Evolutionary conservation across 257 asterid species (phyloP), one percentile per base, ranked within the genome.

Genomic region (Nemophila menziesii): DNA sequence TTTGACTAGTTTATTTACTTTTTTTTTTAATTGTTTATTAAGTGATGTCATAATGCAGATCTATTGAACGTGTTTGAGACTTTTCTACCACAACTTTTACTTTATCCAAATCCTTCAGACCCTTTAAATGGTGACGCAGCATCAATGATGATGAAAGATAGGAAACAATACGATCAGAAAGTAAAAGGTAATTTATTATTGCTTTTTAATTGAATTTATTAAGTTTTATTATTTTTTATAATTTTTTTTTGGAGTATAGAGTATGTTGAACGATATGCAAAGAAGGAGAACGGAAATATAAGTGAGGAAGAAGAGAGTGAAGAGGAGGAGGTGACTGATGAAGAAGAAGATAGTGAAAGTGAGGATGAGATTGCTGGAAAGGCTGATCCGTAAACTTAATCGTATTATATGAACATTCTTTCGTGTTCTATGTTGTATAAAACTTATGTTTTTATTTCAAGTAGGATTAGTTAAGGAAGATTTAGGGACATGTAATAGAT

Each of bases 61-160:
- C 76, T 87, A 53, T 58, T 80, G 64, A 87, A 87, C 43, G 90
- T 83, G 58, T 87, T 87, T 27, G 95, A 87, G 68, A 92, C 83
- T 52, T 87, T 87, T 59, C 97, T 87, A 16, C 97, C 95, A 8
- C 97, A 87, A 64, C 97, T 87, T 60, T 55, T 87, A 49, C 93
- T 87, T 36, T 87, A 87, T 50, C 97, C 95, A 0, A 83, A 87
- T 60, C 86, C 97, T 37, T 71, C 93, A 5, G 90, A 87, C 61
- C 95, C 97, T 15, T 57, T 83, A 42, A 87, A 87, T 26, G 87
- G 93, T 8, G 95, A 87, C 50, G 97, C 93, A 11, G 97, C 95
- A 1, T 78, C 95, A 26, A 74, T 87, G 23, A 75, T 87, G 93
- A 75, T 83, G 80, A 87, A 76, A 63, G 93, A 83, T 52, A 74